A percentile compares a stretch with the other conserved stretches of the same genome.
Conservation (phyloP, 1,284 basidiomycete genomes). For the Apiotrichum porosum region DNA sequence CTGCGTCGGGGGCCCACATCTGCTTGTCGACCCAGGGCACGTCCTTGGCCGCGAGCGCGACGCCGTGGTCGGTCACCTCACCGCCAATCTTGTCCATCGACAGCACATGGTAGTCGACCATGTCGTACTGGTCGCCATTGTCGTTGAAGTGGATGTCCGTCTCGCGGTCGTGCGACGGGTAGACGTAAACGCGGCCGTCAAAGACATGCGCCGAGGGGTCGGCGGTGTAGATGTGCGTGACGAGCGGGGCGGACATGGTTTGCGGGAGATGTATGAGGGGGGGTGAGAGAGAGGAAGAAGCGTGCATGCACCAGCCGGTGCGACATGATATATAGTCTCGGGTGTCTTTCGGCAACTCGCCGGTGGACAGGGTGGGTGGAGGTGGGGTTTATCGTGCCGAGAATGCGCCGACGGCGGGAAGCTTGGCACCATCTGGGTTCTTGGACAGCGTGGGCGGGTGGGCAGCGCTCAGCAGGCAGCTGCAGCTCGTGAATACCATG, state of each 20-base stretch:
- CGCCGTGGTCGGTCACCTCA: slow-evolving; percentile 34
- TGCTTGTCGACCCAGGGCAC: slow-evolving; percentile 38
- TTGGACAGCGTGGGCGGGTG: too few relatives aligned
- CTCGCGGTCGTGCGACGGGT: slow-evolving; percentile 38
- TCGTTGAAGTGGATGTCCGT: slow-evolving; percentile 35
- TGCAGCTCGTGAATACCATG: too few relatives aligned
- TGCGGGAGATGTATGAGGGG: background rate
- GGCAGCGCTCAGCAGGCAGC: too few relatives aligned
- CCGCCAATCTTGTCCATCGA: slow-evolving; percentile 28
- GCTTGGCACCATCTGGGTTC: too few relatives aligned
- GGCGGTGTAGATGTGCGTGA: slow-evolving; percentile 38
- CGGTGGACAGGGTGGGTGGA: too few relatives aligned
- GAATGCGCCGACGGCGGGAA: too few relatives aligned
- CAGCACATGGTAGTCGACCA: slow-evolving; percentile 40
- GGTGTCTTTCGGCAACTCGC: too few relatives aligned
- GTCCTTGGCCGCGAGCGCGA: slow-evolving; percentile 27
- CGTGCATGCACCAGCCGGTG: too few relatives aligned
- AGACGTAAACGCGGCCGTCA: slow-evolving; percentile 34
- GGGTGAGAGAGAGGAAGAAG: background rate
- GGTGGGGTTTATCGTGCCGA: too few relatives aligned
- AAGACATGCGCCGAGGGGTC: slow-evolving; percentile 42
- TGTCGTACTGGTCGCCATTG: slow-evolving; percentile 39
- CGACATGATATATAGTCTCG: too few relatives aligned
- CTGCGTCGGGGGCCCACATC: slow-evolving; percentile 38
- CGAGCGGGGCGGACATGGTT: slow-evolving; percentile 24